A percentile compares a stretch with the other conserved stretches of the same genome.
These are phyloP conservation scores for Puccinia coronata DNA, from an alignment of 1,284 basidiomycete genomes.

Conservation along the genomic window DNA sequence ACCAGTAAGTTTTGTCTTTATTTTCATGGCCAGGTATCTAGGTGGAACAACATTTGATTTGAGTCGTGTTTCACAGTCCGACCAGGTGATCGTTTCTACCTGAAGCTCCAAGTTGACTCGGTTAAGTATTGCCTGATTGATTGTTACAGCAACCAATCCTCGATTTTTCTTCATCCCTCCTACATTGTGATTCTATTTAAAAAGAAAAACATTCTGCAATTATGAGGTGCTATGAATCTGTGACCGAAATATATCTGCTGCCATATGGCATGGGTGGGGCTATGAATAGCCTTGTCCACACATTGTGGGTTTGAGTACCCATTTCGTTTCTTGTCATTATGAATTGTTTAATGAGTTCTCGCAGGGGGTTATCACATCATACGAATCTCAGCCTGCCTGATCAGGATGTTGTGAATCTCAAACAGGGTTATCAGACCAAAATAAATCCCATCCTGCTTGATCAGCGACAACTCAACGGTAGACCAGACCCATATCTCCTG, in stretches of 20 bases:
- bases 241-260: not conserved
- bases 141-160: slow-evolving; percentile 16
- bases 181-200: slow-evolving; percentile 24
- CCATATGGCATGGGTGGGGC: not conserved
- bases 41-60: not conserved
- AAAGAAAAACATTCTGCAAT: slow-evolving; percentile 4
- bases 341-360: slow-evolving; percentile 4
- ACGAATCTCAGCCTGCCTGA: not conserved
- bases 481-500: not conserved
- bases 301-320: not conserved
- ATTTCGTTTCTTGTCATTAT: not conserved
- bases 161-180: slow-evolving; percentile 13
- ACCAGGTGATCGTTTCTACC: slow-evolving; percentile 13
- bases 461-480: not conserved
- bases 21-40: not conserved
- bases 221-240: not conserved
- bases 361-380: not conserved
- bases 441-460: not conserved
- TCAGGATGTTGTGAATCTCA: not conserved
- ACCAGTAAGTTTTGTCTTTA: slow-evolving; percentile 59
- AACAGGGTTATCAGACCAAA: not conserved
- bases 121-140: not conserved
- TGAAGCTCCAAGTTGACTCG: not conserved
- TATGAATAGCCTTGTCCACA: not conserved
- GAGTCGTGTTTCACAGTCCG: slow-evolving; percentile 23